Evolutionary conservation across 257 asterid genomes (phyloP), one percentile per base, ranked within the genome.

Genomic region (Striga asiatica): DNA sequence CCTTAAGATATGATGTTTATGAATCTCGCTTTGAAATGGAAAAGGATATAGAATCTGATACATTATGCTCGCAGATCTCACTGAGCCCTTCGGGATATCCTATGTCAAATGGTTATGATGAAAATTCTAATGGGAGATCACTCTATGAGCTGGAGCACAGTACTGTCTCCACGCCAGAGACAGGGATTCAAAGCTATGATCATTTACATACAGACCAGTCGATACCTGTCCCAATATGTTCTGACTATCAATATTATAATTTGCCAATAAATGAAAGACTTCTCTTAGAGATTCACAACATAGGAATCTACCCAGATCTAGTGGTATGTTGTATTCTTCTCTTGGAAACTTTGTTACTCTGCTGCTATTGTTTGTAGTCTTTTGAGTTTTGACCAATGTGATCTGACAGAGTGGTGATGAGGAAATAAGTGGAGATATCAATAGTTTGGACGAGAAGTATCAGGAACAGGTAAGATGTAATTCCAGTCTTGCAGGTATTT

Each of bases 241-340:
- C 93, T 9, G 93, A 81, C 60, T 73, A 73, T 75, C 74, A 83
- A 74, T 83, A 79, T 55, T 73, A 62, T 56, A 80, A 68, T 51
- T 77, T 83, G 89, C 69, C 97, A 19, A 41, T 76, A 54, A 70
- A 76, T 75, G 97, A 83, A 74, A 77, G 81, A 70, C 83, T 85
- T 62, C 75, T 79, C 50, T 59, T 76, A 73, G 97, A 89, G 74
- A 41, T 89, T 71, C 87, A 76, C 58, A 76, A 78, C 74, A 71
- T 89, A 59, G 97, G 94, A 62, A 71, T 89, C 72, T 81, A 75
- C 72, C 95, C 93, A 0, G 94, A 83, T 61, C 60, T 75, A 65
- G 75, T 35, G 94, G 97, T 89, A 76, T 66, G 93, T 60, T 62
- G 45, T 50, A 10, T 73, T 39, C 34, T 60, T 58, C 21, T 37